Evolutionary conservation across 2,329 filamentous ascomycete genomes (phyloP).

Genomic region (Nectriaceae sp.): DNA sequence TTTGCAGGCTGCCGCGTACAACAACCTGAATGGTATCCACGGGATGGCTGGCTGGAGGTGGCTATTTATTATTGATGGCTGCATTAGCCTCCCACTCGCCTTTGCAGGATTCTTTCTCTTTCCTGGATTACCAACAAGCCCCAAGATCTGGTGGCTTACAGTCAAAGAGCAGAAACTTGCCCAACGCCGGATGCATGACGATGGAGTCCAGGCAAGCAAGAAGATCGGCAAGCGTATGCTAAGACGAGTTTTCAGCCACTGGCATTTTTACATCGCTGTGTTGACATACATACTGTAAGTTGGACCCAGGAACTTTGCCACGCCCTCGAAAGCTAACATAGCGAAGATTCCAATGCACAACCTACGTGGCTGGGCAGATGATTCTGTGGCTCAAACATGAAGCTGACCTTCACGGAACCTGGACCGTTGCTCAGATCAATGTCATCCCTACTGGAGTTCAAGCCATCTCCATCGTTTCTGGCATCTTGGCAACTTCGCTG

Average conservation of each 20-base stretch:
- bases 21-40: slow-evolving; percentile 33
- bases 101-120: slow-evolving; percentile 10
- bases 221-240: slow-evolving; percentile 6
- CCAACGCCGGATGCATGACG: slow-evolving; percentile 7
- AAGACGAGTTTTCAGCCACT: not conserved
- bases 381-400: slow-evolving; percentile 26
- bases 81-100: slow-evolving; percentile 8
- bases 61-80: slow-evolving; percentile 13
- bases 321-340: slow-evolving; percentile 27
- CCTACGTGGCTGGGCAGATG: no score
- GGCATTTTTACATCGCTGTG: slow-evolving; percentile 17
- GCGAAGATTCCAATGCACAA: no score
- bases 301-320: slow-evolving; percentile 17
- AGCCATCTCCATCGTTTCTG: slow-evolving; percentile 26
- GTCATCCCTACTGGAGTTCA: slow-evolving; percentile 31
- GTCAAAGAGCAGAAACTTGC: slow-evolving; percentile 3
- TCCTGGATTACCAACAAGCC: slow-evolving; percentile 8
- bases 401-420: no score
- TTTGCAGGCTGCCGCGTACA: slow-evolving; percentile 42
- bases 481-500: slow-evolving; percentile 30
- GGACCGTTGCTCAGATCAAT: slow-evolving; percentile 29
- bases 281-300: slow-evolving; percentile 22
- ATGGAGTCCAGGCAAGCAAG: slow-evolving; percentile 5
- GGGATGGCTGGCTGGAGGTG: slow-evolving; percentile 51
- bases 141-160: slow-evolving; percentile 4